phyloP scores from a whole-genome alignment of 228 moss, liverwort and hornwort species.

The Sphagnum fallax region DNA sequence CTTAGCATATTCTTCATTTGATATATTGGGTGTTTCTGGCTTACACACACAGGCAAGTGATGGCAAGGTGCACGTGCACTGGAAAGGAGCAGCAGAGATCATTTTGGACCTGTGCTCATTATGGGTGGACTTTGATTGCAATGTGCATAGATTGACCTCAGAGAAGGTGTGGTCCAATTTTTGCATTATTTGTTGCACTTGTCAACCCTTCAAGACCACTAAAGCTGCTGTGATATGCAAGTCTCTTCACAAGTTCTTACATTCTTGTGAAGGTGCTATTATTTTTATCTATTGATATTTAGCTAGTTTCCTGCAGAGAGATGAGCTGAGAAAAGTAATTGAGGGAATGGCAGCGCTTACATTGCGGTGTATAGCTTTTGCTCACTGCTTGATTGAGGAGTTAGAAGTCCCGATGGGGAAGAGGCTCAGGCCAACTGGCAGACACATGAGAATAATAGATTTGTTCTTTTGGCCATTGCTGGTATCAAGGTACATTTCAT shows the following conservation, averaged over 20 bases:
- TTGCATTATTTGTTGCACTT: too few species aligned
- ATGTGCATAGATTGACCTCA: constrained; percentile 15
- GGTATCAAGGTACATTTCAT: constrained; percentile 27
- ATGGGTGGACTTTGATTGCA: constrained; percentile 33
- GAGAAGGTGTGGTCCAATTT: constrained; percentile 8
- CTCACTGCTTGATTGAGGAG: constrained; percentile 17
- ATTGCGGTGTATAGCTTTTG: constrained; percentile 54
- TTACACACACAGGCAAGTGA: neutral
- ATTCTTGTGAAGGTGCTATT: too few species aligned
- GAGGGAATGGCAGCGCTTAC: constrained; percentile 59
- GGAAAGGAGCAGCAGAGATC: constrained; percentile 72
- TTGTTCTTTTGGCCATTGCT: constrained; percentile 30
- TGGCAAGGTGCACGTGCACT: constrained; percentile 36
- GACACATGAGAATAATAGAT: constrained; percentile 8
- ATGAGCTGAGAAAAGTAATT: constrained; percentile 20
- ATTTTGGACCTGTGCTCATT: constrained; percentile 38
- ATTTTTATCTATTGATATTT: too few species aligned
- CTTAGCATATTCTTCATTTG: too few species aligned
- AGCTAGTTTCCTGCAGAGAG: constrained; percentile 2
- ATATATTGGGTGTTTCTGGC: too few species aligned
- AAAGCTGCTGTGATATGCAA: too few species aligned
- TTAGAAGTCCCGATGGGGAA: constrained; percentile 8
- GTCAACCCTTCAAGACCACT: too few species aligned
- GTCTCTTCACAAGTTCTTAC: too few species aligned
- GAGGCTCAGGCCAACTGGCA: constrained; percentile 27